Evolutionary conservation across 2,329 filamentous ascomycete genomes (phyloP).

Genomic region (Diaporthe batatas): DNA sequence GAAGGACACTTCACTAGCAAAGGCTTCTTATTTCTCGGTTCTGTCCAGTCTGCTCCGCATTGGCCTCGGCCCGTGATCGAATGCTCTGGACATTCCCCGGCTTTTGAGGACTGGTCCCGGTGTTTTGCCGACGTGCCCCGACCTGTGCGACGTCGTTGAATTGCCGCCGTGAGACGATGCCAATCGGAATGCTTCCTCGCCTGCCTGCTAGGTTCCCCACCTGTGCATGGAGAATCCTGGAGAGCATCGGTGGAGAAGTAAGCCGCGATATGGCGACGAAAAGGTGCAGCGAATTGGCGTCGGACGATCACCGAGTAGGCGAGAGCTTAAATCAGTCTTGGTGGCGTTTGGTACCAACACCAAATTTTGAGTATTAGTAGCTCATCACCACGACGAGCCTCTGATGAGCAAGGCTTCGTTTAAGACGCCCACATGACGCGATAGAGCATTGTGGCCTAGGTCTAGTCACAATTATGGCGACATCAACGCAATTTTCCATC

Average conservation of each 20-base stretch:
- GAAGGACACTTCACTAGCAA: not conserved
- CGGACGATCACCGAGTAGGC: constrained; percentile 20
- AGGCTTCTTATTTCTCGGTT: constrained; percentile 1
- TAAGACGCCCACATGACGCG: not conserved
- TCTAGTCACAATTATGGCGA: not conserved
- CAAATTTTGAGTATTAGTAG: not conserved
- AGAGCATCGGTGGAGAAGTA: not conserved
- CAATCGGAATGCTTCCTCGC: constrained; percentile 7
- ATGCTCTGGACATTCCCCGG: not conserved
- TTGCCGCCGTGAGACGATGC: not conserved
- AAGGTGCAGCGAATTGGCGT: not conserved
- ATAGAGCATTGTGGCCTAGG: not conserved
- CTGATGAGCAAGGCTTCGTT: not conserved
- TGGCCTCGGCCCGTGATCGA: not conserved
- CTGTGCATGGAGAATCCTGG: not conserved
- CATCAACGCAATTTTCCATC: not conserved
- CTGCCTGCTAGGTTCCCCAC: not conserved
- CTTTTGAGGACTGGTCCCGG: not conserved
- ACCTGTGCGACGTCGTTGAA: not conserved
- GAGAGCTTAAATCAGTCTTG: not conserved
- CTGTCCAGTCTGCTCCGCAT: not conserved
- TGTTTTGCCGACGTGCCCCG: not conserved
- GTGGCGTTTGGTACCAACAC: no score
- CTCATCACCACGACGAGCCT: not conserved
- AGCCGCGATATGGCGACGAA: not conserved